Evolutionary conservation across 805 yeast genomes (phyloP).

Genomic region (Candida michaelii): DNA sequence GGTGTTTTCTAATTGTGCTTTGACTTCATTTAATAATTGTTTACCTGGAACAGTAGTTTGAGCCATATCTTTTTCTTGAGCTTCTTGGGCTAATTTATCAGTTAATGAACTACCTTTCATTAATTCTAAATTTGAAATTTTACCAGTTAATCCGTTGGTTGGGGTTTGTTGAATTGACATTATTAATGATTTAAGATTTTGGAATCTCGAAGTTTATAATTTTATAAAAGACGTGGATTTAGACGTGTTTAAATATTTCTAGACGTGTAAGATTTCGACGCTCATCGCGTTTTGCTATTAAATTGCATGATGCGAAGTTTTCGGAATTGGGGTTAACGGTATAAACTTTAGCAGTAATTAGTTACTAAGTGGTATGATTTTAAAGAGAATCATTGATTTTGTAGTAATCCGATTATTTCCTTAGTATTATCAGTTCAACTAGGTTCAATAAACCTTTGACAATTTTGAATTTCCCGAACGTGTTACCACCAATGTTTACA

Average conservation of each 20-base stretch:
- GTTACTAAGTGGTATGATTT: neutral
- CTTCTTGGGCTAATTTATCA: slow-evolving; percentile 44
- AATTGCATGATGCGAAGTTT: slow-evolving; percentile 3
- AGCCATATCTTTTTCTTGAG: slow-evolving; percentile 32
- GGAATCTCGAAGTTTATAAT: neutral
- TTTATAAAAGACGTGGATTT: neutral
- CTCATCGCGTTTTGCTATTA: slow-evolving; percentile 7
- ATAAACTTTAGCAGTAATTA: too few species aligned
- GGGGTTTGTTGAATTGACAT: slow-evolving; percentile 66
- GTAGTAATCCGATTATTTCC: neutral
- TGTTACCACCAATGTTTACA: slow-evolving; percentile 1
- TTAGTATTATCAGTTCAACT: neutral
- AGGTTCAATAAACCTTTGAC: neutral
- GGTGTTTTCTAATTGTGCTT: slow-evolving; percentile 6
- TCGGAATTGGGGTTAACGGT: neutral
- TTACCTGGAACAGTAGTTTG: slow-evolving; percentile 18
- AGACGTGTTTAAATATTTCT: slow-evolving; percentile 8
- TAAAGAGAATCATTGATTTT: neutral
- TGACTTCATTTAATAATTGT: slow-evolving; percentile 8
- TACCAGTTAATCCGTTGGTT: slow-evolving; percentile 46
- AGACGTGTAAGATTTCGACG: slow-evolving; percentile 4
- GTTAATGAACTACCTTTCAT: slow-evolving; percentile 37
- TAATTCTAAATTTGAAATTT: slow-evolving; percentile 42
- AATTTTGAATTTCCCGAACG: neutral
- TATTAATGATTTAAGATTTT: neutral